Evolutionary conservation across 1,139 yeast genomes (phyloP), one percentile per base, ranked within the genome.

Genomic region (Petasospora fabianii): DNA sequence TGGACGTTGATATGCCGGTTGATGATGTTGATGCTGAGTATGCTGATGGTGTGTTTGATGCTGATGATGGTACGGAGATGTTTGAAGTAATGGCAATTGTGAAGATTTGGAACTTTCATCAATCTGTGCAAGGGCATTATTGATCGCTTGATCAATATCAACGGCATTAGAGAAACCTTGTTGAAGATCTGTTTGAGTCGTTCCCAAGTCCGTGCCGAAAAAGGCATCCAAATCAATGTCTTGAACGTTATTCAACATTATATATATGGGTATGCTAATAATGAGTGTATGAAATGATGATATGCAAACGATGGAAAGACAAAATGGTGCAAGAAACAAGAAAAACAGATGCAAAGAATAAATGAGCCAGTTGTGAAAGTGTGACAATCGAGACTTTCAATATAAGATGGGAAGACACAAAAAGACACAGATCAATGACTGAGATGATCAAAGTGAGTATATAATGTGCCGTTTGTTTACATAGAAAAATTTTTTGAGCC

Each of bases 91-190:
- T 13, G 28, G 28, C 10, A 26, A 14, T 26, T 26, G 28, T 26
- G 28, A 13, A 4, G 28, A 32, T 24, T 27, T 36, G 9, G 36
- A 30, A 12, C 29, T 42, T 26, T 50, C 47, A 21, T 47, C 41
- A 14, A 53, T 48, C 32, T 51, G 52, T 3, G 49, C 53, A 5
- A 53, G 31, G 2, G 53, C 53, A 24, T 47, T 43, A 22, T 32
- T 32, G 20, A 43, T 43, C 24, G 47, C 44, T 19, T 34, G 36
- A 15, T 43, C 44, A 12, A 44, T 33, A 13, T 44, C 44, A 21
- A 33, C 11, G 17, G 44, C 42, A 14, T 12, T 34, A 29, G 17
- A 19, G 16, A 14, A 32, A 4, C 28, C 9, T 6, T n/a, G 27
- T 5, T n/a, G 16, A 9, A 20, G 10, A 6, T 20, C 32, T 6